Evolutionary conservation across 306 rosid genomes (phyloP).

Genomic region (Abrus pulchellus): DNA sequence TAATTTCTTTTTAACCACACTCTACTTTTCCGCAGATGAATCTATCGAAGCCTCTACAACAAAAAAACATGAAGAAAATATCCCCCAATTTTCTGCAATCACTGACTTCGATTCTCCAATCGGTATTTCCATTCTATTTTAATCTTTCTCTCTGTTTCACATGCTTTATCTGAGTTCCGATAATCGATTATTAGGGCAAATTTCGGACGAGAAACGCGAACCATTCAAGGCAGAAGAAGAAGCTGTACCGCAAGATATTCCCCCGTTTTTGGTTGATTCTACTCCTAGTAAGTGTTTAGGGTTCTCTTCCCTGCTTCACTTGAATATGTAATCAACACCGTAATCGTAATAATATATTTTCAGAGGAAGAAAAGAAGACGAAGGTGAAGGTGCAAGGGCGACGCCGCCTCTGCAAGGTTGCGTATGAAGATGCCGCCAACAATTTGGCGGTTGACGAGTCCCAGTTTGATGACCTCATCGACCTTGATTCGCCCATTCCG

Average conservation of each 20-base stretch:
- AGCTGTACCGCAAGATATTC: conserved; percentile 34
- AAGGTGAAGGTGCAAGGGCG: conserved; percentile 85
- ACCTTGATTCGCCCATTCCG: conserved; percentile 66
- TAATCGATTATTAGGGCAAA: conserved; percentile 40
- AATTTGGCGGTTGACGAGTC: conserved; percentile 51
- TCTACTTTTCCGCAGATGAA: conserved; percentile 26
- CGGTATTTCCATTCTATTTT: conserved; percentile 38
- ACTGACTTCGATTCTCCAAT: conserved; percentile 65
- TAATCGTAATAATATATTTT: neutral
- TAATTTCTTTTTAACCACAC: neutral
- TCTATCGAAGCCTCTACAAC: conserved; percentile 36
- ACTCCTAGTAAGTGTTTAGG: conserved; percentile 51
- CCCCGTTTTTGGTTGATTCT: conserved; percentile 33
- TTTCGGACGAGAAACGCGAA: conserved; percentile 29
- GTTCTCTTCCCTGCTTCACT: neutral
- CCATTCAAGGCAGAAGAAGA: conserved; percentile 47
- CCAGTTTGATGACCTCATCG: conserved; percentile 51
- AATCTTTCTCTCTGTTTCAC: neutral
- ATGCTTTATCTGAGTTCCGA: neutral
- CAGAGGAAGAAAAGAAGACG: conserved; percentile 56
- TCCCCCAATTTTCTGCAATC: conserved; percentile 65
- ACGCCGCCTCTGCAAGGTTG: conserved; percentile 85
- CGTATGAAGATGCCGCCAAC: conserved; percentile 44
- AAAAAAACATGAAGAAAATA: conserved; percentile 3
- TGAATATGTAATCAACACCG: neutral